Conservation (phyloP, 179 eudicot species). For the Silene vulgaris region DNA sequence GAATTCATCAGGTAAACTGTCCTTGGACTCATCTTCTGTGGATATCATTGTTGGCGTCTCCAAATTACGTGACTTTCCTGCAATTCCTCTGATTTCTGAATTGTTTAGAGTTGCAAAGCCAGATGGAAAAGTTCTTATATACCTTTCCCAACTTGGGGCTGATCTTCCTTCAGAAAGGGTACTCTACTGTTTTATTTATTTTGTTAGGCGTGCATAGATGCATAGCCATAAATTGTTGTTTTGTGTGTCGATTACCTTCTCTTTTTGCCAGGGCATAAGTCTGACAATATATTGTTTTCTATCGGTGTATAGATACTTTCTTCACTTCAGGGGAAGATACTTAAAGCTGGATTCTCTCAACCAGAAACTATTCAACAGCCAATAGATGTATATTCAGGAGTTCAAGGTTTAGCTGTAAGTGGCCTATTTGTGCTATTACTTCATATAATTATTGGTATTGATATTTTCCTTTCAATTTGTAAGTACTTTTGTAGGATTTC, state of each 20-base stretch:
- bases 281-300: neutral
- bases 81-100: slow-evolving; percentile 45
- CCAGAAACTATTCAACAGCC: slow-evolving; percentile 36
- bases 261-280: neutral
- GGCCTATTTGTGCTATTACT: neutral
- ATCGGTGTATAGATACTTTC: slow-evolving; percentile 42
- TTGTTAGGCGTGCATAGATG: neutral
- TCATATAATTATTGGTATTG: neutral
- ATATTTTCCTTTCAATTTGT: neutral
- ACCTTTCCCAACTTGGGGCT: slow-evolving; percentile 33
- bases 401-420: slow-evolving; percentile 47
- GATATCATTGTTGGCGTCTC: slow-evolving; percentile 49
- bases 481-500: neutral
- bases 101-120: slow-evolving; percentile 65
- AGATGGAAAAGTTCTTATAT: slow-evolving; percentile 57
- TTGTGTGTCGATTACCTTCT: neutral
- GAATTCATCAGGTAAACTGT: slow-evolving; percentile 43
- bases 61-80: slow-evolving; percentile 48
- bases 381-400: slow-evolving; percentile 31
- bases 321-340: slow-evolving; percentile 54
- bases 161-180: slow-evolving; percentile 32
- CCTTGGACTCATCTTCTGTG: slow-evolving; percentile 53
- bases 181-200: neutral
- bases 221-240: slow-evolving; percentile 6
- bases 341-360: slow-evolving; percentile 73